Conservation (phyloP, 176 grass and related monocot genomes). For the Carex parvula region DNA sequence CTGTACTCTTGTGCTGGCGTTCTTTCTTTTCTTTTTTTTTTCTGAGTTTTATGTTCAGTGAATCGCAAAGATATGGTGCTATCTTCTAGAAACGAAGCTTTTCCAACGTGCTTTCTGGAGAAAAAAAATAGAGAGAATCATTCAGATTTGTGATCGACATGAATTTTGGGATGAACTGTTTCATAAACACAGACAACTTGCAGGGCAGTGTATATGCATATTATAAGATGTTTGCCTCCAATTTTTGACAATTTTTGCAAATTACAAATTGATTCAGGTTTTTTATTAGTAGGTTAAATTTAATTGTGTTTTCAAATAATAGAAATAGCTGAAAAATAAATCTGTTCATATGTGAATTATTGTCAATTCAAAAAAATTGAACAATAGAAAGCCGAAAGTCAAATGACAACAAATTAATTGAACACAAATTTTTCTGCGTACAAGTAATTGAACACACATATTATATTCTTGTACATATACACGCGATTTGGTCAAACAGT, state of each 20-base stretch:
- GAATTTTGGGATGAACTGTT: no score
- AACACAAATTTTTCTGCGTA: neutral
- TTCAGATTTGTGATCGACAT: no score
- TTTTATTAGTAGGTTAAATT: neutral
- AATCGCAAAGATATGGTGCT: neutral
- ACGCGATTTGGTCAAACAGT: neutral
- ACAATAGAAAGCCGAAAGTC: neutral
- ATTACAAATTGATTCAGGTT: neutral
- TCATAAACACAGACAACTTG: neutral
- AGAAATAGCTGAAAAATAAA: neutral
- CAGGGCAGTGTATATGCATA: neutral
- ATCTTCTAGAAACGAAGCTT: neutral
- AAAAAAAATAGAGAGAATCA: neutral
- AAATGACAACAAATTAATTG: neutral
- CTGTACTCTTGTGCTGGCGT: neutral
- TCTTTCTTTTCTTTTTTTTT: neutral
- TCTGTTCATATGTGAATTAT: neutral
- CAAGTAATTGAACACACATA: neutral
- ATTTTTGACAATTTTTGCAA: neutral
- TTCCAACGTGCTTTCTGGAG: neutral
- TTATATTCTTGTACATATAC: neutral
- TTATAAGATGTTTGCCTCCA: neutral
- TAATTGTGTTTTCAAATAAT: neutral
- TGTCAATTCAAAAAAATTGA: neutral
- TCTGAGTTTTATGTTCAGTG: neutral